Percentiles rank a stretch among this genome's conserved stretches.
Evolutionary conservation across 2,329 filamentous ascomycete species (phyloP).

Genomic region (Huntiella omanensis): DNA sequence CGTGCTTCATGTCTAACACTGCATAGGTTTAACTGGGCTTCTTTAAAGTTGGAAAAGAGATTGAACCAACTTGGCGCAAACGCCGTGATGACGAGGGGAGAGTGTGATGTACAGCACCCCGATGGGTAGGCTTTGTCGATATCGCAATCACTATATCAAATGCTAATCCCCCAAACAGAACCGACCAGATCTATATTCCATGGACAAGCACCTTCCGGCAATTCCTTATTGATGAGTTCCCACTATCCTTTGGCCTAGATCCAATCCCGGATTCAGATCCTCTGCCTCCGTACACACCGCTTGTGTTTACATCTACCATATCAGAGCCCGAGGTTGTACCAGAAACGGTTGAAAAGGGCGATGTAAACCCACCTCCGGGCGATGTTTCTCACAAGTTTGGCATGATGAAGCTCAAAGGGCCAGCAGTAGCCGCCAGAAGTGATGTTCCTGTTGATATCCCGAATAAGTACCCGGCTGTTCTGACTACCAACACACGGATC

Average conservation of each 20-base stretch:
- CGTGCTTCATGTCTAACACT: not conserved
- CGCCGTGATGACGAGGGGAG: slow-evolving; percentile 58
- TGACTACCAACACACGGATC: slow-evolving; percentile 50
- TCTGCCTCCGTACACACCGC: slow-evolving; percentile 48
- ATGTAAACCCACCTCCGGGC: slow-evolving; percentile 18
- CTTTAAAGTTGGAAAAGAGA: slow-evolving; percentile 70
- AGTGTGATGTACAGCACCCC: slow-evolving; percentile 83
- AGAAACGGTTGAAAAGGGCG: not conserved
- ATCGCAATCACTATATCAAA: not conserved
- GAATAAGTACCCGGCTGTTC: slow-evolving; percentile 20
- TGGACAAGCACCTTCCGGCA: slow-evolving; percentile 55
- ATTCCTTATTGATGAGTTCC: slow-evolving; percentile 46
- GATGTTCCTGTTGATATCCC: slow-evolving; percentile 6
- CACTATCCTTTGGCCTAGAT: slow-evolving; percentile 44
- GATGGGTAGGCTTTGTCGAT: slow-evolving; percentile 48
- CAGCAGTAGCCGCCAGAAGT: not conserved
- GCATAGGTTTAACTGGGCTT: slow-evolving; percentile 74
- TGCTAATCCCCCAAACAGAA: slow-evolving; percentile 26
- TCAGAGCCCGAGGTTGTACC: not conserved
- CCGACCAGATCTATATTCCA: slow-evolving; percentile 63
- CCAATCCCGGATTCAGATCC: slow-evolving; percentile 59
- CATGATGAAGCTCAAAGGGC: slow-evolving; percentile 2
- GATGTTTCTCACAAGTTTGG: slow-evolving; percentile 7
- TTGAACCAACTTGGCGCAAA: slow-evolving; percentile 66
- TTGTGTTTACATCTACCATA: slow-evolving; percentile 1